A percentile compares a stretch with the other conserved stretches of the same genome.
phyloP scores from a whole-genome alignment of 352 stramenopile species.

The Pythium angustatum region DNA sequence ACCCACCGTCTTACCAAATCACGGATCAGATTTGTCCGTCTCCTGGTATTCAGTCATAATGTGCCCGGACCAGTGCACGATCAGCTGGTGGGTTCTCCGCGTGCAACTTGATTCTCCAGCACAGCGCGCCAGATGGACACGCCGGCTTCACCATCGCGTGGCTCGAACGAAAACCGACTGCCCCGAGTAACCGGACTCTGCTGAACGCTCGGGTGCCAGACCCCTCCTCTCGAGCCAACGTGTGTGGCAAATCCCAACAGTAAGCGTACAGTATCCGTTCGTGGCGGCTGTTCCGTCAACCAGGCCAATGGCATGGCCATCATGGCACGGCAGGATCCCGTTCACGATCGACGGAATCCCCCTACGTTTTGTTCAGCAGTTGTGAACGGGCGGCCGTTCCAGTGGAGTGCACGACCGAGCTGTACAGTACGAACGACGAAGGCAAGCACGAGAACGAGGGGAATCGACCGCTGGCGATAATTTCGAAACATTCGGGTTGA shows the following conservation, averaged over 20 bases:
- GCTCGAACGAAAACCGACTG: slow-evolving; percentile 19
- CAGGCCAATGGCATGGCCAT: too few species aligned
- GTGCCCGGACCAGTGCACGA: neutral
- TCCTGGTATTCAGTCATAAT: neutral
- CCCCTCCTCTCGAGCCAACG: neutral
- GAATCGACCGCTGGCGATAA: neutral
- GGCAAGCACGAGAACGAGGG: too few species aligned
- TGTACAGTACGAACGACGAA: too few species aligned
- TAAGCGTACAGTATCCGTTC: too few species aligned
- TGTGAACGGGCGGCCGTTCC: slow-evolving; percentile 18
- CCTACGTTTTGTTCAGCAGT: too few species aligned
- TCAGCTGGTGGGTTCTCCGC: slow-evolving; percentile 15
- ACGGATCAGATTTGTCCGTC: too few species aligned
- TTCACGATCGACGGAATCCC: too few species aligned
- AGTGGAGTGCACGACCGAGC: slow-evolving; percentile 3
- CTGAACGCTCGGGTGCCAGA: slow-evolving; percentile 5
- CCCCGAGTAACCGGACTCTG: slow-evolving; percentile 19
- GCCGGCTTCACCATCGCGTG: slow-evolving; percentile 18
- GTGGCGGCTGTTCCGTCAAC: neutral
- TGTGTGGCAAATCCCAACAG: too few species aligned
- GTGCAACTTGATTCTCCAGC: slow-evolving; percentile 23
- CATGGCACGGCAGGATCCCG: too few species aligned
- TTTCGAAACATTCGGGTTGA: slow-evolving; percentile 25
- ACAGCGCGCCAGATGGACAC: slow-evolving; percentile 6
- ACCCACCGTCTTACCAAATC: too few species aligned